phyloP scores from a whole-genome alignment of 208 protist species.

The Lotmaria passim region DNA sequence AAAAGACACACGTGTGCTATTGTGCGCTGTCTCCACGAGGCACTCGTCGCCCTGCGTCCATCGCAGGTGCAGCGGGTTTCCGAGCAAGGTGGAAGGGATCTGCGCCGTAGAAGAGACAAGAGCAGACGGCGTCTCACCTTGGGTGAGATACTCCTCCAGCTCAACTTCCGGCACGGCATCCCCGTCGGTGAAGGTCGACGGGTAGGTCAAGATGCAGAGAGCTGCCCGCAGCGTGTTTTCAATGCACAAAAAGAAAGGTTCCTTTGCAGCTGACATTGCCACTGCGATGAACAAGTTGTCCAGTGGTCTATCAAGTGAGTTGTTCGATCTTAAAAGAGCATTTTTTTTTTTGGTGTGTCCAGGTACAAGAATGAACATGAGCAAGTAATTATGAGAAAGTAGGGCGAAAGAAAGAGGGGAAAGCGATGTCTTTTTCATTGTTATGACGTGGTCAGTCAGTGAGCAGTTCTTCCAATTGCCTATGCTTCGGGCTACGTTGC shows the following conservation, averaged over 20 bases:
- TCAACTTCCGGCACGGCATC: constrained; percentile 99
- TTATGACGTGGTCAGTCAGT: too few species aligned
- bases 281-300: too few species aligned
- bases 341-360: too few species aligned
- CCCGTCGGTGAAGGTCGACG: constrained; percentile 96
- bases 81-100: background rate
- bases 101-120: background rate
- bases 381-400: too few species aligned
- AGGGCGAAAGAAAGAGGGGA: too few species aligned
- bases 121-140: background rate
- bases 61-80: constrained; percentile 35
- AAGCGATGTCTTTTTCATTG: too few species aligned
- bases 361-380: too few species aligned
- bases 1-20: constrained; percentile 96
- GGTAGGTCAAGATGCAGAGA: constrained; percentile 96
- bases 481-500: too few species aligned
- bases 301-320: too few species aligned
- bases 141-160: constrained; percentile 21
- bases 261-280: constrained; percentile 25
- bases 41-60: constrained; percentile 75
- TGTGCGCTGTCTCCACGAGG: constrained; percentile 95
- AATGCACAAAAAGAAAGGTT: constrained; percentile 95
- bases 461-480: too few species aligned
- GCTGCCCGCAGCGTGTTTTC: constrained; percentile 93
- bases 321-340: too few species aligned